Conservation (phyloP, 2,329 filamentous ascomycete genomes). For the Geoglossum cookeanum region DNA sequence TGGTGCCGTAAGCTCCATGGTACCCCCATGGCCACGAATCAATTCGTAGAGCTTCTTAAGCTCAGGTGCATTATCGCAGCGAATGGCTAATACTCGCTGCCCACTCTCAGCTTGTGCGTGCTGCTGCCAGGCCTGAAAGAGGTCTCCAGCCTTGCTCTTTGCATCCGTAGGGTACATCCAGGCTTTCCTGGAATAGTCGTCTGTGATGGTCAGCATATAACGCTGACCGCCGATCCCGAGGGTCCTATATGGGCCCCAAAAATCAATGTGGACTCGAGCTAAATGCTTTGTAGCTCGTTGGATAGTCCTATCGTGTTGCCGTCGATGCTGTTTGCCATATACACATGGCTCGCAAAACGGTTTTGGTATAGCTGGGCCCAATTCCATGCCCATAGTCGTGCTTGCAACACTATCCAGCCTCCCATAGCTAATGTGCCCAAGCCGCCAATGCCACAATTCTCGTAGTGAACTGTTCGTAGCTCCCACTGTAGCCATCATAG, state of each 20-base stretch:
- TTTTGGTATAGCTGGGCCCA: neutral
- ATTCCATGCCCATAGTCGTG: neutral
- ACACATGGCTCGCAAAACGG: neutral
- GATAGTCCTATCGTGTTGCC: no score
- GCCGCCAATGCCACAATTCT: neutral
- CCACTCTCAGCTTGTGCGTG: neutral
- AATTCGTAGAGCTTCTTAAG: neutral
- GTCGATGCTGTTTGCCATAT: neutral
- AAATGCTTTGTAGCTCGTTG: neutral
- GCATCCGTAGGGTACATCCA: neutral
- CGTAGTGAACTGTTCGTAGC: neutral
- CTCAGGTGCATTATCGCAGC: neutral
- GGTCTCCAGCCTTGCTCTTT: neutral
- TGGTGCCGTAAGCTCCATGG: constrained; percentile 1
- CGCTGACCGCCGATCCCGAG: neutral
- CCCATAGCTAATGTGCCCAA: neutral
- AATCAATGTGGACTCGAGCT: neutral
- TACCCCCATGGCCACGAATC: neutral
- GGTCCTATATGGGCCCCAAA: neutral
- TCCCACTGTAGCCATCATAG: neutral
- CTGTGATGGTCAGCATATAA: constrained; percentile 1
- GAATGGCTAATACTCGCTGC: neutral
- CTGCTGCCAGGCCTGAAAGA: neutral
- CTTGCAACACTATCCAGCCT: neutral
- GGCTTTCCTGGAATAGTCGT: neutral